Conservation (phyloP, 2,329 filamentous ascomycete species). For the Fusarium abutilonis region DNA sequence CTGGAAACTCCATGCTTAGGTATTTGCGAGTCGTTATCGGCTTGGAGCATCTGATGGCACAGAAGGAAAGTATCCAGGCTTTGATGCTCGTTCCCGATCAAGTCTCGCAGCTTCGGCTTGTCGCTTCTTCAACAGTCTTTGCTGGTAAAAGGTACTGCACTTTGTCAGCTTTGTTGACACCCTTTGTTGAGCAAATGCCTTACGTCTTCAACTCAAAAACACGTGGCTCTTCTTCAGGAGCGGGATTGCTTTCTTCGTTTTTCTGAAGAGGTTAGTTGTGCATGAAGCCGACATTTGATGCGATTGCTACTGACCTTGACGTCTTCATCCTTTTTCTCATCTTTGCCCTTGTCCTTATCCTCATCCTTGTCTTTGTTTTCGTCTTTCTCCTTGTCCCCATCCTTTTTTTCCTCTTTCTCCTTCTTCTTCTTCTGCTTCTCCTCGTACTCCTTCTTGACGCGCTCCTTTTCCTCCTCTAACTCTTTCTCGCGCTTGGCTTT, state of each 20-base stretch:
- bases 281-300: background rate
- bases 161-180: background rate
- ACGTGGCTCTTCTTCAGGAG: slow-evolving; percentile 69
- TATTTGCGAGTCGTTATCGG: slow-evolving; percentile 24
- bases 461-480: slow-evolving; percentile 70
- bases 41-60: slow-evolving; percentile 73
- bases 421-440: slow-evolving; percentile 75
- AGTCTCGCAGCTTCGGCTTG: slow-evolving; percentile 68
- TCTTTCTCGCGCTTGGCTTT: slow-evolving; percentile 70
- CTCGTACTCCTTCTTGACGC: slow-evolving; percentile 80
- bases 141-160: slow-evolving; percentile 81
- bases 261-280: slow-evolving; percentile 9
- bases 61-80: slow-evolving; percentile 84
- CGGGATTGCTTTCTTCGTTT: slow-evolving; percentile 33
- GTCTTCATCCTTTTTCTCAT: slow-evolving; percentile 37
- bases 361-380: slow-evolving; percentile 49
- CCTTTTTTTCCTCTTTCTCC: slow-evolving; percentile 63
- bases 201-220: slow-evolving; percentile 87
- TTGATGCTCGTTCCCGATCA: slow-evolving; percentile 81
- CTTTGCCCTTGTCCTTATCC: slow-evolving; percentile 48
- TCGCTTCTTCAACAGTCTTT: slow-evolving; percentile 78
- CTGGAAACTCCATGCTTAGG: too few relatives aligned
- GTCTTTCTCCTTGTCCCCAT: slow-evolving; percentile 53
- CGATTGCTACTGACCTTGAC: slow-evolving; percentile 18
- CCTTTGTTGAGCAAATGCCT: background rate